Percentiles rank a stretch among this genome's conserved stretches.
Conservation (phyloP, 768 basidiomycete genomes). For the Neoboletus magnificus region DNA sequence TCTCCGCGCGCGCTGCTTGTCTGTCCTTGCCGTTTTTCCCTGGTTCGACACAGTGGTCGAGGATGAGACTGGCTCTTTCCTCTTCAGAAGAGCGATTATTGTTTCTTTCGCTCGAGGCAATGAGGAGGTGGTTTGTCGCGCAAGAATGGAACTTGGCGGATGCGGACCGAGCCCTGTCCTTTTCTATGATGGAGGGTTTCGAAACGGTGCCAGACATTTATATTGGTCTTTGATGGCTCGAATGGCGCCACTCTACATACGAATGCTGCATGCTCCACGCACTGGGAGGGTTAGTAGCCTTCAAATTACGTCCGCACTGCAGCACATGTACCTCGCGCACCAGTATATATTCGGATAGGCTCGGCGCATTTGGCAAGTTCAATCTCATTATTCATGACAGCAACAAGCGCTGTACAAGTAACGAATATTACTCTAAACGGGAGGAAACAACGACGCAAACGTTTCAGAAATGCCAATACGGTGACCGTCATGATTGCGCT, state of each 20-base stretch:
- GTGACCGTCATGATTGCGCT: slow-evolving; percentile 24
- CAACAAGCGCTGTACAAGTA: slow-evolving; percentile 8
- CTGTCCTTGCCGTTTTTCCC: slow-evolving; percentile 13
- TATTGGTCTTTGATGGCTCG: background rate
- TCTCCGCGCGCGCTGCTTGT: slow-evolving; percentile 16
- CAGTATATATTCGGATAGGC: no score
- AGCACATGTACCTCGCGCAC: background rate
- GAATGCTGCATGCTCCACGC: background rate
- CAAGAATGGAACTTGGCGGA: slow-evolving; percentile 15
- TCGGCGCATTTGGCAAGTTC: background rate
- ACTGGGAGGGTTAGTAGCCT: background rate
- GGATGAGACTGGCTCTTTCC: slow-evolving; percentile 22
- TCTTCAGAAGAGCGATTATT: slow-evolving; percentile 20
- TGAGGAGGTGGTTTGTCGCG: slow-evolving; percentile 32
- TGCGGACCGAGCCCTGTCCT: background rate
- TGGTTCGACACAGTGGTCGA: slow-evolving; percentile 7
- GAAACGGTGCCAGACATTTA: slow-evolving; percentile 20
- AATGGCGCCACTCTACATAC: background rate
- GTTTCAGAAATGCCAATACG: background rate
- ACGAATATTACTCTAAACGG: slow-evolving; percentile 21
- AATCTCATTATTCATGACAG: slow-evolving; percentile 21
- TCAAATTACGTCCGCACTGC: background rate
- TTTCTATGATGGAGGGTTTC: background rate
- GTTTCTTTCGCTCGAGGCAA: slow-evolving; percentile 18
- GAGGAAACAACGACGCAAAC: background rate